A percentile compares a stretch with the other conserved stretches of the same genome.
Evolutionary conservation across 2,329 filamentous ascomycete species (phyloP).

Genomic region (Diaporthe amygdali): DNA sequence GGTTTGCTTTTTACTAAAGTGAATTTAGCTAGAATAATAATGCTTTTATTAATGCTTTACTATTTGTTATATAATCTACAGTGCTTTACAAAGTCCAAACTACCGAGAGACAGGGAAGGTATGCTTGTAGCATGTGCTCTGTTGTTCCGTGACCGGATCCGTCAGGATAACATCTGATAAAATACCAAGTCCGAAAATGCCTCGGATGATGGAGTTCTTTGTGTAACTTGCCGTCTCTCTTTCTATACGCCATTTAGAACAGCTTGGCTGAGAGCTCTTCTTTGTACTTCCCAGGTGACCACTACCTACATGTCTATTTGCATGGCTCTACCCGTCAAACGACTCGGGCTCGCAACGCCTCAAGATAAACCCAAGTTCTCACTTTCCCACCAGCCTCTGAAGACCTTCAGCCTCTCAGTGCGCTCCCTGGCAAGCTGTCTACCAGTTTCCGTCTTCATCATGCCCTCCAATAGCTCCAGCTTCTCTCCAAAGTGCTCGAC

Average conservation of each 20-base stretch:
- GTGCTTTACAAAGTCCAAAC: background rate
- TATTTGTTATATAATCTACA: no score
- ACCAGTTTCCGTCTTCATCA: conserved; percentile 69
- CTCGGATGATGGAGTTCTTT: background rate
- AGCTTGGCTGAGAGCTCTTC: no score
- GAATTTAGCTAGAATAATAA: no score
- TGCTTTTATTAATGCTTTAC: no score
- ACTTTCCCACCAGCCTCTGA: conserved; percentile 63
- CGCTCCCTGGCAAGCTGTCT: conserved; percentile 56
- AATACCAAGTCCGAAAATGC: background rate
- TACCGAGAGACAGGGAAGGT: background rate
- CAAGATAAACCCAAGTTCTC: conserved; percentile 39
- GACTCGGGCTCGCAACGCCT: background rate
- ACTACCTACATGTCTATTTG: accelerated
- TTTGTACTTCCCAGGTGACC: background rate
- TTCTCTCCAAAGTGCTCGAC: conserved; percentile 81
- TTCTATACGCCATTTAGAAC: no score
- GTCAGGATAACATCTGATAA: background rate
- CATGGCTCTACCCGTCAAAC: background rate
- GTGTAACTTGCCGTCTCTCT: background rate
- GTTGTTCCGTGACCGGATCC: background rate
- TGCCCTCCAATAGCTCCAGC: conserved; percentile 66
- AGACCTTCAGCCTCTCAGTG: conserved; percentile 56
- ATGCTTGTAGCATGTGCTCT: background rate
- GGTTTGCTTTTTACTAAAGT: no score